These are phyloP conservation scores for Phytophthora europaea DNA, from an alignment of 352 stramenopile species.

Conservation along the genomic window DNA sequence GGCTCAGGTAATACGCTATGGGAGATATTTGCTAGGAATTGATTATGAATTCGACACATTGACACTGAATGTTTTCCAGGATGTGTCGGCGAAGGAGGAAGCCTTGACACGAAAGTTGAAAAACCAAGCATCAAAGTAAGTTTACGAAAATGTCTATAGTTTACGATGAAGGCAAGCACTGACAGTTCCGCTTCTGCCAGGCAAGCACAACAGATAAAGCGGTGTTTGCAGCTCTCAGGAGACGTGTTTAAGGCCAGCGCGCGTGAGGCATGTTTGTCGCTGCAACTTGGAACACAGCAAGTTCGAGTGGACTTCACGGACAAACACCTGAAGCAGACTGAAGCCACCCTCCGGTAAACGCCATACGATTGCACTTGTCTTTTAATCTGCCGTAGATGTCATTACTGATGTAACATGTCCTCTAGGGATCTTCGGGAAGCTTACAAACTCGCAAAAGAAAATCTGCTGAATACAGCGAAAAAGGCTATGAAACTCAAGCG, in stretches of 20 bases:
- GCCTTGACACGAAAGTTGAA: slow-evolving; percentile 81
- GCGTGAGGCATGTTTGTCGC: slow-evolving; percentile 60
- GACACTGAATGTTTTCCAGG: slow-evolving; percentile 37
- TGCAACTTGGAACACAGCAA: slow-evolving; percentile 72
- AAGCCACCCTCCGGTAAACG: slow-evolving; percentile 58
- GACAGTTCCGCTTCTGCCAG: slow-evolving; percentile 28
- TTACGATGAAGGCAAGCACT: slow-evolving; percentile 9
- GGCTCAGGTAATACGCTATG: slow-evolving; percentile 51
- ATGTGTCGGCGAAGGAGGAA: slow-evolving; percentile 83
- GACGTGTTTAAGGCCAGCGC: slow-evolving; percentile 60
- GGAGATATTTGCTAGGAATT: not conserved
- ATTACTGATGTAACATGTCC: not conserved
- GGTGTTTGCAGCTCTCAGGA: slow-evolving; percentile 64
- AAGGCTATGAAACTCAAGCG: slow-evolving; percentile 77
- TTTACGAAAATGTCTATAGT: not conserved
- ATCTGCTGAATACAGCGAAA: slow-evolving; percentile 65
- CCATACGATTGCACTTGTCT: not conserved
- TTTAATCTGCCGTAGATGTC: not conserved
- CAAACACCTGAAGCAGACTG: slow-evolving; percentile 67
- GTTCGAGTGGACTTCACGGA: slow-evolving; percentile 72
- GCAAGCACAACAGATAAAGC: slow-evolving; percentile 78
- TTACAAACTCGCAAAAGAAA: slow-evolving; percentile 72
- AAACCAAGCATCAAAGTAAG: slow-evolving; percentile 72
- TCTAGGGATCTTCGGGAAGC: slow-evolving; percentile 62
- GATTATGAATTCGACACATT: not conserved